These are phyloP conservation scores for Tylopilus rubrobrunneus DNA, from an alignment of 768 basidiomycete species.

Conservation along the genomic window DNA sequence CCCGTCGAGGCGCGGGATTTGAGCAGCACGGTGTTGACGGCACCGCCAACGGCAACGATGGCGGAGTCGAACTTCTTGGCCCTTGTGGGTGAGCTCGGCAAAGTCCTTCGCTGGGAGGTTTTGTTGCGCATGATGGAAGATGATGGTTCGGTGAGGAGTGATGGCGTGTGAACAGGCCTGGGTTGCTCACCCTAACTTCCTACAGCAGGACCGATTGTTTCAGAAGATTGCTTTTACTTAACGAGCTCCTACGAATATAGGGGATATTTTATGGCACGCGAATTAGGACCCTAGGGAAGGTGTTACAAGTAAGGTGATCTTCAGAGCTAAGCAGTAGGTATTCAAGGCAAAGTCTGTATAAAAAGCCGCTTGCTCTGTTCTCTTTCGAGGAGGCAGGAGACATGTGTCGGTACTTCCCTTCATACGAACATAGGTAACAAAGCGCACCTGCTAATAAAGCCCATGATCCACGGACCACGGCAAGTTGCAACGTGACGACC, in stretches of 20 bases:
- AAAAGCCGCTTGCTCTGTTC: neutral
- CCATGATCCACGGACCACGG: neutral
- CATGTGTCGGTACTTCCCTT: neutral
- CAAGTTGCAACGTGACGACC: neutral
- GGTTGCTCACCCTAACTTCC: too few species aligned
- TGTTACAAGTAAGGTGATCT: neutral
- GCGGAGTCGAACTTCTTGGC: neutral
- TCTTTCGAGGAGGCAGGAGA: too few species aligned
- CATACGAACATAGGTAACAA: neutral
- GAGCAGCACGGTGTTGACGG: conserved; percentile 8
- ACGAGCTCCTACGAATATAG: too few species aligned
- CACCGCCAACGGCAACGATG: conserved; percentile 8
- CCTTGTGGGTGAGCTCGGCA: neutral
- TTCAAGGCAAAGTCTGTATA: neutral
- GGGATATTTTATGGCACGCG: neutral
- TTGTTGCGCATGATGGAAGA: neutral
- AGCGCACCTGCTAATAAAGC: neutral
- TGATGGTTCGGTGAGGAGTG: neutral
- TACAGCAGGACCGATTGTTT: too few species aligned
- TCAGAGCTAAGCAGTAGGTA: neutral
- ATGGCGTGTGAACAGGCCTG: neutral
- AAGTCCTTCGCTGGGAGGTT: conserved; percentile 1
- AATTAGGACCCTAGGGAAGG: too few species aligned
- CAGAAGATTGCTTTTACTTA: too few species aligned
- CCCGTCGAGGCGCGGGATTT: conserved; percentile 6